Percentiles rank a stretch among this genome's conserved stretches.
Conservation (phyloP, 2,329 filamentous ascomycete genomes). For the Cordyceps javanica region DNA sequence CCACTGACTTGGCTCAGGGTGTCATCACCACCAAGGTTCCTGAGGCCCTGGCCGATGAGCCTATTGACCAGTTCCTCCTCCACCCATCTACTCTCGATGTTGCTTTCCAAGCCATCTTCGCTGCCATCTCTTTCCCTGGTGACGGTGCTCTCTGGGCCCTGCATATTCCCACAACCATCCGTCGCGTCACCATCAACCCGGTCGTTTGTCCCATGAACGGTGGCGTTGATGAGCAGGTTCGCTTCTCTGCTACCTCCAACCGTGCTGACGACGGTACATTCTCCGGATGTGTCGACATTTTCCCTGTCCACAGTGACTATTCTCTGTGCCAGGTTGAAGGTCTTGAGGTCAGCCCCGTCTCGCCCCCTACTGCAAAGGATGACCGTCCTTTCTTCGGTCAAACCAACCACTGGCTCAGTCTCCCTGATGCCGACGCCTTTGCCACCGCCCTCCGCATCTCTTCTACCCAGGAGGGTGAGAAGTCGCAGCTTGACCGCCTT, state of each 20-base stretch:
- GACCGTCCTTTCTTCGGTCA: constrained; percentile 12
- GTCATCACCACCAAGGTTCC: constrained; percentile 14
- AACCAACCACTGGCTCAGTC: constrained; percentile 10
- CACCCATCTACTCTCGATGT: constrained; percentile 30
- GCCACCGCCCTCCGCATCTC: constrained; percentile 4
- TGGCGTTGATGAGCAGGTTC: constrained; percentile 8
- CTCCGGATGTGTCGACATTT: constrained; percentile 12
- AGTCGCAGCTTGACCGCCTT: constrained; percentile 10
- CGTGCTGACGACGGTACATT: constrained; percentile 6
- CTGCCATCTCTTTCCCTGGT: constrained; percentile 26
- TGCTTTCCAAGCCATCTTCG: constrained; percentile 29
- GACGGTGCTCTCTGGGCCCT: constrained; percentile 27
- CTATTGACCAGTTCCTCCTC: constrained; percentile 18
- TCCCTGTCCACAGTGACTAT: constrained; percentile 7
- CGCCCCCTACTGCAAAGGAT: constrained; percentile 9
- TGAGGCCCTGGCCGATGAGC: constrained; percentile 7
- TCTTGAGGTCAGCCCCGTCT: constrained; percentile 11
- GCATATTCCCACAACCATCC: constrained; percentile 25
- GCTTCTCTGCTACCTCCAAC: constrained; percentile 11
- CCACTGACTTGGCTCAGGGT: constrained; percentile 7
- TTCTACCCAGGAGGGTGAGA: constrained; percentile 8
- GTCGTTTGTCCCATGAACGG: constrained; percentile 12
- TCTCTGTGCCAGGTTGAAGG: constrained; percentile 11
- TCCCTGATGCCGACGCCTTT: constrained; percentile 10
- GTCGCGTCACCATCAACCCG: constrained; percentile 14